Conservation (phyloP, 139 green algal genomes). For the Raphidocelis subcapitata region DNA sequence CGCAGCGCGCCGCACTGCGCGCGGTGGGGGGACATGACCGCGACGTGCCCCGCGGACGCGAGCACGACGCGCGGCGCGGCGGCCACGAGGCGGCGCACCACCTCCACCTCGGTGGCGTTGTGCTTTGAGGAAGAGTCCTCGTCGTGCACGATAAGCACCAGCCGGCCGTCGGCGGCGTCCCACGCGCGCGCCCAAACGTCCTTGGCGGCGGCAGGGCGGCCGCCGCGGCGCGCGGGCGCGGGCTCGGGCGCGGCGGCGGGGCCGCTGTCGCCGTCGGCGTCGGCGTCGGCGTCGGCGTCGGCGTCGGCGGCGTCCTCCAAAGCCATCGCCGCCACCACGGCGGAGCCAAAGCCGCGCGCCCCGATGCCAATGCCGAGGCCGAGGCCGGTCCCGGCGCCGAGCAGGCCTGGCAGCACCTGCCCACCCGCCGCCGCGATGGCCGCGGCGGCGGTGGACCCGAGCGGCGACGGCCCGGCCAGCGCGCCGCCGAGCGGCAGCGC, state of each 20-base stretch:
- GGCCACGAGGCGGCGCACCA: conserved; percentile 3
- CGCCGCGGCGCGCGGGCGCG: background rate
- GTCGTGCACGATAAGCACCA: conserved; percentile 24
- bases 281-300: no score
- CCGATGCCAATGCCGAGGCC: no score
- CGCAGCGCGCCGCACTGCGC: conserved; percentile 12
- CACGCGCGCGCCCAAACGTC: no score
- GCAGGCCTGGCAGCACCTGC: background rate
- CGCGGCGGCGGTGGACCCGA: background rate
- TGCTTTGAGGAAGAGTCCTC: background rate
- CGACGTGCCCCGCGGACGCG: background rate
- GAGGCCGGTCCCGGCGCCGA: background rate
- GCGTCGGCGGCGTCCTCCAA: no score
- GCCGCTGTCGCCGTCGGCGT: no score
- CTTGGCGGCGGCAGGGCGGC: no score
- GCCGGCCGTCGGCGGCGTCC: no score
- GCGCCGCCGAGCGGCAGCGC: no score
- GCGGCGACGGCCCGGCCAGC: no score
- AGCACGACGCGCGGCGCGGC: background rate
- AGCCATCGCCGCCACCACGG: no score
- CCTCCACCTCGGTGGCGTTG: conserved; percentile 7
- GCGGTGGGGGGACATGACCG: conserved; percentile 17
- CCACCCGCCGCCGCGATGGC: background rate
- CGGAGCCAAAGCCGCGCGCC: no score
- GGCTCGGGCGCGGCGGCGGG: no score